Evolutionary conservation across 148 eudicot genomes (phyloP).

Genomic region (Linanthus parryae): DNA sequence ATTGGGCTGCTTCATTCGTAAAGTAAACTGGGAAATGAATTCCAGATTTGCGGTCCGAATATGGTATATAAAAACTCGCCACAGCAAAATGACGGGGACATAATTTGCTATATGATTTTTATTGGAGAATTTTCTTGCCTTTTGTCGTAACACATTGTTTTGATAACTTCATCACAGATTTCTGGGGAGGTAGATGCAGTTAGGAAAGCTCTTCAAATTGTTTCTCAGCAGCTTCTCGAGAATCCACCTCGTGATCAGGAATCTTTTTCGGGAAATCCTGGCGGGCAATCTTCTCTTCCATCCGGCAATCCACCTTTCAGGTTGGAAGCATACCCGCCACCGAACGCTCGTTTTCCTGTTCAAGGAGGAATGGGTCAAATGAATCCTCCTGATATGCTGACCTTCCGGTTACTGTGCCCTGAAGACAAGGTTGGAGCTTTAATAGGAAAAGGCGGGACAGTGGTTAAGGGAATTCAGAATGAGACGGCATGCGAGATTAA

Average conservation of each 20-base stretch:
- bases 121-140: too few relatives aligned
- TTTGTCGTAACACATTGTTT: background rate
- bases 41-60: too few relatives aligned
- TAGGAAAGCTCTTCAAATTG: constrained; percentile 62
- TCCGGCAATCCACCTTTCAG: constrained; percentile 29
- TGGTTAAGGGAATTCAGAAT: constrained; percentile 63
- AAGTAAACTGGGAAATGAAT: too few relatives aligned
- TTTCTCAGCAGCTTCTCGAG: constrained; percentile 63
- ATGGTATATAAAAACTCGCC: too few relatives aligned
- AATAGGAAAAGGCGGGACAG: constrained; percentile 88
- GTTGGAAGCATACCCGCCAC: constrained; percentile 30
- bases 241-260: constrained; percentile 42
- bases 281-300: constrained; percentile 39
- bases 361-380: constrained; percentile 41
- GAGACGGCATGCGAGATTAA: constrained; percentile 94
- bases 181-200: constrained; percentile 57
- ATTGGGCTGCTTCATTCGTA: too few relatives aligned
- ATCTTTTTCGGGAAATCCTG: constrained; percentile 29
- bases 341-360: constrained; percentile 27
- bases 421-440: constrained; percentile 82
- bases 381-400: constrained; percentile 45
- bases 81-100: too few relatives aligned
- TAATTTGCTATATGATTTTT: too few relatives aligned
- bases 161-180: constrained; percentile 46
- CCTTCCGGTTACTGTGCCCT: constrained; percentile 66